Percentiles rank a stretch among this genome's conserved stretches.
phyloP scores from a whole-genome alignment of 2,329 filamentous ascomycete species.

The Xylariaceae sp. region DNA sequence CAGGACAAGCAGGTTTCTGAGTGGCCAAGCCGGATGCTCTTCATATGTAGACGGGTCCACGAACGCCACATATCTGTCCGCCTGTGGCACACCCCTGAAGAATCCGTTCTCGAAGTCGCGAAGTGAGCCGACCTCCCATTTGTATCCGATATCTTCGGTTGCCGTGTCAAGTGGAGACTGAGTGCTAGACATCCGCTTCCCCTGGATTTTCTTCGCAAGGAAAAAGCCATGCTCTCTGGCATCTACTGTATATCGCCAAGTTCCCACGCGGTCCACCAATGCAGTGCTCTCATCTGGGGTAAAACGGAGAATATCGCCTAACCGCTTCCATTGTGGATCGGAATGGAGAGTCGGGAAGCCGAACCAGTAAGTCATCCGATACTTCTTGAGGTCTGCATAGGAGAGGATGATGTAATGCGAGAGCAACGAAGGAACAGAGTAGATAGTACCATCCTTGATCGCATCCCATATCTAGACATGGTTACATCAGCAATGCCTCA shows the following conservation, averaged over 20 bases:
- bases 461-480: constrained; percentile 87
- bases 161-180: constrained; percentile 55
- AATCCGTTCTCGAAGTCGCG: constrained; percentile 84
- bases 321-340: constrained; percentile 76
- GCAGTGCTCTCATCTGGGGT: constrained; percentile 71
- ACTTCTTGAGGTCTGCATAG: constrained; percentile 95
- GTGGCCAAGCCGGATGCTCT: constrained; percentile 86
- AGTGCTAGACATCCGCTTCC: constrained; percentile 33
- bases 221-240: constrained; percentile 92
- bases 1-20: constrained; percentile 85
- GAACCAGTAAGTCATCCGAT: constrained; percentile 98
- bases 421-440: constrained; percentile 88
- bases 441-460: constrained; percentile 94
- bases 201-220: constrained; percentile 75
- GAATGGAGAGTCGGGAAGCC: constrained; percentile 93
- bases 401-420: constrained; percentile 88
- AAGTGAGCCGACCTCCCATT: constrained; percentile 78
- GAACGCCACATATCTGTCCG: constrained; percentile 83
- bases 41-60: constrained; percentile 91
- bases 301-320: constrained; percentile 58
- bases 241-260: constrained; percentile 84
- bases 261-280: constrained; percentile 81
- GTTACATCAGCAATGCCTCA: constrained; percentile 31
- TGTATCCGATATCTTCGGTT: constrained; percentile 63
- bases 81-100: constrained; percentile 71